Conservation (phyloP, 129 eudicot genomes). For the Flaveria bidentis region DNA sequence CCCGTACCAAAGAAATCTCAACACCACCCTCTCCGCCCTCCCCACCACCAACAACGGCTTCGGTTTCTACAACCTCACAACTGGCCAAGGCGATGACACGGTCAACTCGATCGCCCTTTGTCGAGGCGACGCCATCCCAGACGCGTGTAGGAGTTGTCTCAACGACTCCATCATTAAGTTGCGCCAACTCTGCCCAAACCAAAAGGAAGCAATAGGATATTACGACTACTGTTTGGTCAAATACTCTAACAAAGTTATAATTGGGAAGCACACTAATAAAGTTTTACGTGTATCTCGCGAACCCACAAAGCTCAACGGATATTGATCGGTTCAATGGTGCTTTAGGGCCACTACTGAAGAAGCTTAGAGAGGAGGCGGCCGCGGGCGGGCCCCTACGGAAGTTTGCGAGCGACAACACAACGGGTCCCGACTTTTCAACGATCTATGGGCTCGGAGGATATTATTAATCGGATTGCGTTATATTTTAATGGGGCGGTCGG, state of each 20-base stretch:
- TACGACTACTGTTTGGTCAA: slow-evolving; percentile 37
- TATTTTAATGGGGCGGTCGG: slow-evolving; percentile 18
- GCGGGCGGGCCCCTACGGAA: slow-evolving; percentile 23
- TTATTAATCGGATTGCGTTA: not conserved
- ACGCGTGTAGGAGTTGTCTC: slow-evolving; percentile 35
- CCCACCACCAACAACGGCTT: not conserved
- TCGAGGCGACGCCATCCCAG: slow-evolving; percentile 40
- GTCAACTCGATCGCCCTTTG: slow-evolving; percentile 43
- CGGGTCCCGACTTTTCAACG: slow-evolving; percentile 4
- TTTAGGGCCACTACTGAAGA: slow-evolving; percentile 12
- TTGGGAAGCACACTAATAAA: not conserved
- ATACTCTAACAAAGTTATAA: slow-evolving; percentile 35
- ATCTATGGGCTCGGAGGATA: slow-evolving; percentile 25
- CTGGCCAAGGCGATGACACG: slow-evolving; percentile 17
- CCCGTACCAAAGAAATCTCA: not conserved
- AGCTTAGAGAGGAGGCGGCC: slow-evolving; percentile 25
- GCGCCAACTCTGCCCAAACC: slow-evolving; percentile 32
- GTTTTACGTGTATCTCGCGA: not conserved
- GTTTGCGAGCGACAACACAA: slow-evolving; percentile 29
- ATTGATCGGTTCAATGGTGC: slow-evolving; percentile 13
- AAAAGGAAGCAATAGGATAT: slow-evolving; percentile 37
- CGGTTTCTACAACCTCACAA: slow-evolving; percentile 39
- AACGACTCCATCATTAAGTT: slow-evolving; percentile 1
- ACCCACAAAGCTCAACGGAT: not conserved
- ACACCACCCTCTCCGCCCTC: not conserved